A percentile compares a stretch with the other conserved stretches of the same genome.
Evolutionary conservation across 1,284 basidiomycete species (phyloP).

Genomic region (Rhodofomes roseus): DNA sequence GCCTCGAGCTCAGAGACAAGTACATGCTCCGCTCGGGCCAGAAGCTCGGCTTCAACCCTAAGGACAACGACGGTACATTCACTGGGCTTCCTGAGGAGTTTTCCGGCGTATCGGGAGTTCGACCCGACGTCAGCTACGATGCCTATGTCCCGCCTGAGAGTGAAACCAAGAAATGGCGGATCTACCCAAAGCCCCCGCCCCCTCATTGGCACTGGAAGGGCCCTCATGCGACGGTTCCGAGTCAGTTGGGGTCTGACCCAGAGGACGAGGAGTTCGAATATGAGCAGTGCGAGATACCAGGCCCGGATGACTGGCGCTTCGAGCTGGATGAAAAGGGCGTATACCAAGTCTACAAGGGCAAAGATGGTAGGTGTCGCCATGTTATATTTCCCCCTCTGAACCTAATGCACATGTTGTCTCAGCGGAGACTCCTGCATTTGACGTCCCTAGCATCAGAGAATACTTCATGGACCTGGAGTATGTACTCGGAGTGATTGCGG

Average conservation of each 20-base stretch:
- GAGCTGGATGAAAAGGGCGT: conserved; percentile 84
- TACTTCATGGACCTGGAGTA: conserved; percentile 98
- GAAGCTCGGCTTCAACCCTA: conserved; percentile 87
- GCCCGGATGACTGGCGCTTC: conserved; percentile 51
- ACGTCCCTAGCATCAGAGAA: conserved; percentile 85
- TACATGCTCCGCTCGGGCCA: conserved; percentile 86
- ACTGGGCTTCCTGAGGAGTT: conserved; percentile 52
- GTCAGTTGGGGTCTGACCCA: conserved; percentile 35
- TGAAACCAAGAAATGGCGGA: conserved; percentile 65
- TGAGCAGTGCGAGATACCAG: conserved; percentile 70
- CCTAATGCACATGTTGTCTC: neutral
- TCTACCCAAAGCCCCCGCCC: conserved; percentile 87
- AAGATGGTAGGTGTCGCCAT: conserved; percentile 30
- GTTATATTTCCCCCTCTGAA: neutral
- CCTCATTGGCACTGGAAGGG: conserved; percentile 90
- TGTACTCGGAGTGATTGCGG: conserved; percentile 80
- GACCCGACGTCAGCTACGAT: conserved; percentile 49
- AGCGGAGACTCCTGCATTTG: conserved; percentile 57
- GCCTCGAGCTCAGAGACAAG: conserved; percentile 88
- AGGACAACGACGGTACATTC: conserved; percentile 81
- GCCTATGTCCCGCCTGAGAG: conserved; percentile 21
- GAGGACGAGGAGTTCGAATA: conserved; percentile 62
- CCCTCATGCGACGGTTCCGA: conserved; percentile 44
- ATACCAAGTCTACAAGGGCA: conserved; percentile 71
- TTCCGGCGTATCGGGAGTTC: conserved; percentile 65